Percentiles rank a stretch among this genome's conserved stretches.
These are phyloP conservation scores for Fusarium sp. DNA, from an alignment of 2,329 filamentous ascomycete genomes.

Conservation along the genomic window DNA sequence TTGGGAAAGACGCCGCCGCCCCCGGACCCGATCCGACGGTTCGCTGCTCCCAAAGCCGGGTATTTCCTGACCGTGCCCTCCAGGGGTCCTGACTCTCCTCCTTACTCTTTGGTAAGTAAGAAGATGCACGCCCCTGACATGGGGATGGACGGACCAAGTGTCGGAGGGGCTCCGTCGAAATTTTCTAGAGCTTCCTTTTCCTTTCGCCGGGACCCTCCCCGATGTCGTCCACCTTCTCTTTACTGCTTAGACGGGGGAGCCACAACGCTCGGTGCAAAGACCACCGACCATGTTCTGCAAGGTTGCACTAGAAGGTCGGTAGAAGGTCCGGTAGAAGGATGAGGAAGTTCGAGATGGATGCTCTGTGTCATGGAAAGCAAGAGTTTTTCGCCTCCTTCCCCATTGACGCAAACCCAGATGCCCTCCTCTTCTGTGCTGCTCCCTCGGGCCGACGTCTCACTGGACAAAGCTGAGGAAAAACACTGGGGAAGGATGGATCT, in stretches of 20 bases:
- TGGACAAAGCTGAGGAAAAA: background rate
- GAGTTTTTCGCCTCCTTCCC: conserved; percentile 2
- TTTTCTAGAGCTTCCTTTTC: conserved; percentile 35
- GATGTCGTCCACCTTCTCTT: conserved; percentile 35
- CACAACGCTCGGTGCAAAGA: background rate
- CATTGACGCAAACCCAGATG: background rate
- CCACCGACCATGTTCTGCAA: background rate
- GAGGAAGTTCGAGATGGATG: background rate
- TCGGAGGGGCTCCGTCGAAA: conserved; percentile 9
- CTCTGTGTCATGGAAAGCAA: conserved; percentile 8
- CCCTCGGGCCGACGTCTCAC: background rate
- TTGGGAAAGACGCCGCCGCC: background rate
- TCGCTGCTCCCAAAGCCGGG: conserved; percentile 25
- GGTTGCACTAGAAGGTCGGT: conserved; percentile 28
- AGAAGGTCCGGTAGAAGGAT: conserved; percentile 30
- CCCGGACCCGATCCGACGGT: conserved; percentile 40
- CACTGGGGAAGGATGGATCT: background rate
- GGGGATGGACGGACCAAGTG: background rate
- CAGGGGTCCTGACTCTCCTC: conserved; percentile 10
- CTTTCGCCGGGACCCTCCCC: conserved; percentile 16
- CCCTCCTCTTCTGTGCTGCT: background rate
- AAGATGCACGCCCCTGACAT: conserved; percentile 13
- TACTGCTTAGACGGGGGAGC: conserved; percentile 13
- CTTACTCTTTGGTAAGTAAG: conserved; percentile 21
- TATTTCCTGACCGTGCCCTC: conserved; percentile 22